Base-by-base conservation (phyloP, 108 stramenopile species). In the Nitzschia palea region DNA sequence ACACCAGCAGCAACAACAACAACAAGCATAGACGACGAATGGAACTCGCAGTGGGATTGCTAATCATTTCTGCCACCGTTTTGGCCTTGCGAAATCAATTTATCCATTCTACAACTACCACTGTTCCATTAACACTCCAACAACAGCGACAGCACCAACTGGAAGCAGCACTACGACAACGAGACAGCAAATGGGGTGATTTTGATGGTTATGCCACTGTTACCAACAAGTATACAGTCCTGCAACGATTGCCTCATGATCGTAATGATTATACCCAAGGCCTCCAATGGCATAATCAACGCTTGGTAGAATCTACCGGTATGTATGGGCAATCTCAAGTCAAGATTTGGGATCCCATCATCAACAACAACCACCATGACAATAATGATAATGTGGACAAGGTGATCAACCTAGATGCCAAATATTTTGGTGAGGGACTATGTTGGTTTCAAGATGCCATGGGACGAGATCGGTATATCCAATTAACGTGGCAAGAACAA, bases 371-470 rank as follows among this genome's bases (percentile, higher is more conserved):
- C 12, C 10, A 40, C 12, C 10, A 40, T 40, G 37, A 12, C 37
- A 40, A 6, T 12, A 27, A 34, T 27, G 55, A 56, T 32, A 34
- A 17, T 56, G 33, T 2, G 17, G 30, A 32, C 2, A 3, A 1
- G 20, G 44, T 31, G 18, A n/a, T 23, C 25, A 18, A 29, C 35
- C 29, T 90, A 61, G 71, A 77, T 12, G n/a, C 18, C 0, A 44
- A 75, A 28, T 71, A 74, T 29, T 93, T 93, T 67, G 92, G 87
- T 3, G 92, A 93, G 67, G 92, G 88, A 30, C 71, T 89, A 23
- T 55, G 84, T 1, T 59, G 70, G 65, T 86, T 79, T 48, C 67
- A 53, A 43, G 80, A 72, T 33, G 51, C 44, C 9, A 28, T 48
- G 4, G 60, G 55, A 12, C 62, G 70, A 28, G 85, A 88, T 55